Evolutionary conservation across 345 rosid species (phyloP).

Genomic region (Murraya koenigii): DNA sequence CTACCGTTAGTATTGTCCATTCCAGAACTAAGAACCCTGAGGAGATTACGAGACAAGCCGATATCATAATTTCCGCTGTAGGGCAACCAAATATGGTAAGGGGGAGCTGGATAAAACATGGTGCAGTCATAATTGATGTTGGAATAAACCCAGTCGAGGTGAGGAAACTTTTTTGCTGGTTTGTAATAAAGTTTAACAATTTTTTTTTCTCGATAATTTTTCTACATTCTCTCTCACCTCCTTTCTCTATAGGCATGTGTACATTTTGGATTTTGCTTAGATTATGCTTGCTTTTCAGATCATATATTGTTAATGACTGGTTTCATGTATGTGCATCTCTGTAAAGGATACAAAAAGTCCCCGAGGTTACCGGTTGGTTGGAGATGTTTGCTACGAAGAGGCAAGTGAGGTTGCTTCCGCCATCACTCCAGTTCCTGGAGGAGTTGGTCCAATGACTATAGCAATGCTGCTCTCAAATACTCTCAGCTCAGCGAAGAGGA

Average conservation of each 20-base stretch:
- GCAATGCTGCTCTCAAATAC: constrained; percentile 90
- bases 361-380: constrained; percentile 68
- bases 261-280: background rate
- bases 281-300: background rate
- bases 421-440: constrained; percentile 84
- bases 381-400: constrained; percentile 82
- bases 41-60: constrained; percentile 70
- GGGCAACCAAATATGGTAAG: constrained; percentile 83
- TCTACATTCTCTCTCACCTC: background rate
- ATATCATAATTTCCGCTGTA: constrained; percentile 73
- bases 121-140: constrained; percentile 84
- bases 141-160: constrained; percentile 88
- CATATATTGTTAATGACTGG: background rate
- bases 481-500: constrained; percentile 70
- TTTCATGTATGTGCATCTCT: constrained; percentile 10
- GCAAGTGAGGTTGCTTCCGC: constrained; percentile 74
- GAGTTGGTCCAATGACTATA: constrained; percentile 93
- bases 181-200: background rate
- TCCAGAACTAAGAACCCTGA: constrained; percentile 78
- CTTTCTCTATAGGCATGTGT: background rate
- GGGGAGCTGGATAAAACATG: constrained; percentile 88
- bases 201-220: background rate
- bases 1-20: constrained; percentile 71
- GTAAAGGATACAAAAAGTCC: constrained; percentile 53
- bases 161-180: constrained; percentile 1